Evolutionary conservation across 2,329 filamentous ascomycete species (phyloP).

Genomic region (Curvularia eragrostidis): DNA sequence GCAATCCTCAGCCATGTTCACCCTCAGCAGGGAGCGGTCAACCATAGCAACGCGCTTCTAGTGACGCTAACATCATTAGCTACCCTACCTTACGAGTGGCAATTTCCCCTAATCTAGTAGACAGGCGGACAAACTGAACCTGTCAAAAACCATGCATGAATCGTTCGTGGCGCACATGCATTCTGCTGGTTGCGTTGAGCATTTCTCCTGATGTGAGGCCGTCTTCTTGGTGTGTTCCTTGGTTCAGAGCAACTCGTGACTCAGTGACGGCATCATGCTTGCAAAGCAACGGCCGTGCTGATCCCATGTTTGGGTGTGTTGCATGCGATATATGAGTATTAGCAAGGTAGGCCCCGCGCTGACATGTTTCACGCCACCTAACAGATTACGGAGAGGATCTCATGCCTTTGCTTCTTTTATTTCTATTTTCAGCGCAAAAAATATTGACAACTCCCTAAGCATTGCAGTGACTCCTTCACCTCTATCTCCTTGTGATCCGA

Average conservation of each 20-base stretch:
- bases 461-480: not conserved
- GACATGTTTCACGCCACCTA: slow-evolving; percentile 6
- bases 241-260: slow-evolving; percentile 6
- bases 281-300: slow-evolving; percentile 9
- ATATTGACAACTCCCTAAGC: not conserved
- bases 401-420: not conserved
- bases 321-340: slow-evolving; percentile 16
- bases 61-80: slow-evolving; percentile 12
- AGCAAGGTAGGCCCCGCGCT: slow-evolving; percentile 13
- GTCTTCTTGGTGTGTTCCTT: slow-evolving; percentile 4
- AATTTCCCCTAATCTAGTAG: slow-evolving; percentile 22
- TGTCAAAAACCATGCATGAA: slow-evolving; percentile 17
- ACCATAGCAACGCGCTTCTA: slow-evolving; percentile 7
- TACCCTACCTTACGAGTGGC: slow-evolving; percentile 4
- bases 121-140: slow-evolving; percentile 9
- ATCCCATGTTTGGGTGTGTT: slow-evolving; percentile 3
- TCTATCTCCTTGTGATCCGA: not conserved
- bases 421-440: not conserved
- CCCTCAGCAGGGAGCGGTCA: slow-evolving; percentile 7
- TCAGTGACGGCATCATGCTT: slow-evolving; percentile 12
- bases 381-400: not conserved
- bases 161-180: slow-evolving; percentile 7
- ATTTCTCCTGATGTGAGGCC: slow-evolving; percentile 5
- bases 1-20: not conserved
- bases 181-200: slow-evolving; percentile 14